Percentiles rank a stretch among this genome's conserved stretches.
These are phyloP conservation scores for Boletellus ananas DNA, from an alignment of 768 basidiomycete genomes.

Conservation along the genomic window DNA sequence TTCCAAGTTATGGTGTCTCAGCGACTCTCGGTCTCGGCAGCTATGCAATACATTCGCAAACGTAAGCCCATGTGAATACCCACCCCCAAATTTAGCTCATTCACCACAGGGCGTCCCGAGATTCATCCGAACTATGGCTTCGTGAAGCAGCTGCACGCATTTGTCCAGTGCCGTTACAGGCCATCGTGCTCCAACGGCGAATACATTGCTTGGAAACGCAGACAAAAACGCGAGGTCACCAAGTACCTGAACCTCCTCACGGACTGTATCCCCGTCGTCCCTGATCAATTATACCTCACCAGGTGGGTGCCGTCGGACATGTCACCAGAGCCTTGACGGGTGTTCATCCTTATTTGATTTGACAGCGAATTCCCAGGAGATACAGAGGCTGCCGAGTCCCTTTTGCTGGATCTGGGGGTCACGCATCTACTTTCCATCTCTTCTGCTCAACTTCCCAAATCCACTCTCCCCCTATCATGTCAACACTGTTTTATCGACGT, in stretches of 20 bases:
- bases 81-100: slow-evolving; percentile 8
- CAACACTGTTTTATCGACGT: slow-evolving; percentile 44
- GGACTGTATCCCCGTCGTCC: slow-evolving; percentile 51
- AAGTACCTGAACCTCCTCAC: slow-evolving; percentile 48
- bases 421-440: slow-evolving; percentile 54
- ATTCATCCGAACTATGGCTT: slow-evolving; percentile 47
- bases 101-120: slow-evolving; percentile 33
- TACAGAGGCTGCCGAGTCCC: slow-evolving; percentile 43
- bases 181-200: slow-evolving; percentile 39
- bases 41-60: slow-evolving; percentile 48
- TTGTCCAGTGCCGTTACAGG: slow-evolving; percentile 47
- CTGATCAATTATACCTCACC: slow-evolving; percentile 47
- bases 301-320: slow-evolving; percentile 34
- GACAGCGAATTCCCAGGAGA: slow-evolving; percentile 57
- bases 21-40: slow-evolving; percentile 38
- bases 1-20: slow-evolving; percentile 48
- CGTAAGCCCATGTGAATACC: slow-evolving; percentile 32
- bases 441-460: slow-evolving; percentile 42
- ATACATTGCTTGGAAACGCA: slow-evolving; percentile 59
- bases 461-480: slow-evolving; percentile 29
- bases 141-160: slow-evolving; percentile 54
- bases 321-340: neutral
- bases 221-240: slow-evolving; percentile 49
- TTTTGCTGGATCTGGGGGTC: slow-evolving; percentile 48
- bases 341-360: neutral